A percentile compares a stretch with the other conserved stretches of the same genome.
phyloP scores from a whole-genome alignment of 352 stramenopile genomes.

The Pythium biforme region DNA sequence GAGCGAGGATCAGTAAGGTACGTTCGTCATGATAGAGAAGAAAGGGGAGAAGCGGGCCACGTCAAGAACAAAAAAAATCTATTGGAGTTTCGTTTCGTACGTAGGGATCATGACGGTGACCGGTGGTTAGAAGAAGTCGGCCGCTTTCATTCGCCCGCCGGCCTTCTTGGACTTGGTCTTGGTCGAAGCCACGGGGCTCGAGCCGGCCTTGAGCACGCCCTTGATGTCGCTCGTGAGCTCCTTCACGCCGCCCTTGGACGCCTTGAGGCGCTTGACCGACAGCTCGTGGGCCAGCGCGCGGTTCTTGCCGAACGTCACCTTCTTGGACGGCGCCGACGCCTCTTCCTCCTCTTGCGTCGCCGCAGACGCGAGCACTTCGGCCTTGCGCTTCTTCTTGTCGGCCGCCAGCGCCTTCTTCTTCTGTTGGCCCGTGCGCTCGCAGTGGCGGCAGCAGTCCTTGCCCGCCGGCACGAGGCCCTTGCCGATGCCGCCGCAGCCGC shows the following conservation, averaged over 20 bases:
- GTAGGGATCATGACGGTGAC: conserved; percentile 1
- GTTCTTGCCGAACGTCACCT: conserved; percentile 87
- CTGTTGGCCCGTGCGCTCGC: conserved; percentile 54
- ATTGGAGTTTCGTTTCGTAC: conserved; percentile 16
- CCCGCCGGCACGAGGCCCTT: conserved; percentile 64
- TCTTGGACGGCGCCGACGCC: conserved; percentile 47
- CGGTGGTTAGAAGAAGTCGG: conserved; percentile 62
- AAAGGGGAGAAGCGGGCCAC: not conserved
- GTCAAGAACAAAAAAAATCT: conserved; percentile 19
- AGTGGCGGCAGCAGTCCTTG: conserved; percentile 74
- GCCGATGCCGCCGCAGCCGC: conserved; percentile 62
- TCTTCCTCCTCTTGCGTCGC: conserved; percentile 30
- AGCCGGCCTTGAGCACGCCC: conserved; percentile 65
- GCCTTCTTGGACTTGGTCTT: conserved; percentile 33
- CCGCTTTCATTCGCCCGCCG: conserved; percentile 60
- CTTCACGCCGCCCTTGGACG: conserved; percentile 56
- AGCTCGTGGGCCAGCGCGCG: conserved; percentile 73
- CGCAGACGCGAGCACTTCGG: conserved; percentile 38
- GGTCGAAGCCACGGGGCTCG: conserved; percentile 21
- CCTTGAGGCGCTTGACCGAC: conserved; percentile 82
- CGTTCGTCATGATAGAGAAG: not conserved
- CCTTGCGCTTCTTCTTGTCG: conserved; percentile 65
- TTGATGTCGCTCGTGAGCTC: conserved; percentile 58
- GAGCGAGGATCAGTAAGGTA: too few relatives aligned
- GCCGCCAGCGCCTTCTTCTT: conserved; percentile 54